Evolutionary conservation across 208 protist genomes (phyloP), one percentile per base, ranked within the genome.

Genomic region (Lotmaria passim): DNA sequence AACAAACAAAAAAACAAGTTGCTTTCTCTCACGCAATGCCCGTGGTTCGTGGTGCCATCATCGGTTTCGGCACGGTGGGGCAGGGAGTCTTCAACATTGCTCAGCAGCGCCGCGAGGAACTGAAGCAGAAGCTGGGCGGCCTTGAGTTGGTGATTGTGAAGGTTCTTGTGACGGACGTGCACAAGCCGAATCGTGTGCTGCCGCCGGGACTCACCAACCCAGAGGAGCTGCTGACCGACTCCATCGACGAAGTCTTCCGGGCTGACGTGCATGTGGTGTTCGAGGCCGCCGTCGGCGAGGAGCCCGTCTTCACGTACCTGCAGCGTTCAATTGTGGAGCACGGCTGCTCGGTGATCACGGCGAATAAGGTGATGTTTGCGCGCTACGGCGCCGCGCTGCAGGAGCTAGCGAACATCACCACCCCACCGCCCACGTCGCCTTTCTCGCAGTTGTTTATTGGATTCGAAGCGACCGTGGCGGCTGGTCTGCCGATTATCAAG

Each of bases 341-440:
- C 52, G 70, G 41, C 28, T 78, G 67, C 71, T 63, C 79, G 5
- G 69, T 81, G 10, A 64, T 78, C 15, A 81, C 79, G 15, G 74
- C 75, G n/a, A 81, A 81, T 41, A 78, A 81, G 31, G 74, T 79
- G 7, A 81, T 81, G 79, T 78, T 78, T 36, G 75, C 70, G 2
- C 57, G 64, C 21, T 58, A 78, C 71, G 74, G 65, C 14, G 67
- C 70, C 17, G 70, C 34, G 19, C 63, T 85, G 61, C 69, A 73
- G 55, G 47, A 67, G 43, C 75, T 79, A 26, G 79, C 69, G 11
- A 51, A 24, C n/a, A 39, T 30, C 43, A 66, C 65, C n/a, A 51
- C 47, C 2, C 46, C 72, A n/a, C 30, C 63, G 30, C n/a, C 63
- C n/a, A 36, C 62, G 24, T 76, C 56, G 33, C 63, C 58, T 15